phyloP scores from a whole-genome alignment of 2,329 filamentous ascomycete species.

The Blastomyces percursus region DNA sequence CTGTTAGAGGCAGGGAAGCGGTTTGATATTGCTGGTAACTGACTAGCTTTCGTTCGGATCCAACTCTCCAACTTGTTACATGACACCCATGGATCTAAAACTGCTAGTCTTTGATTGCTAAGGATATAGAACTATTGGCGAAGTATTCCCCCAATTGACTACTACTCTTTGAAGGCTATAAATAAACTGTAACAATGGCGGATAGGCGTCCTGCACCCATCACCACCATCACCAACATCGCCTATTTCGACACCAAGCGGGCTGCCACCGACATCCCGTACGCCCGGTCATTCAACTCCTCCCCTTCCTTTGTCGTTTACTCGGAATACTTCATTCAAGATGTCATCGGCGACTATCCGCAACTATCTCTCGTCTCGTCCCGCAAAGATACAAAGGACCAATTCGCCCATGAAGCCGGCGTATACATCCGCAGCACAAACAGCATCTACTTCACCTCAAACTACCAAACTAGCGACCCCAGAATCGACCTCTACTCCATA shows the following conservation, averaged over 20 bases:
- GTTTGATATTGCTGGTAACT: neutral
- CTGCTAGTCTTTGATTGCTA: neutral
- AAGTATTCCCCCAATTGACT: neutral
- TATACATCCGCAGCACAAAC: constrained; percentile 25
- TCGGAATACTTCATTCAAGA: constrained; percentile 15
- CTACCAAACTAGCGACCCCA: constrained; percentile 15
- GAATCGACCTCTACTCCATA: constrained; percentile 19
- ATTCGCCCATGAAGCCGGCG: constrained; percentile 42
- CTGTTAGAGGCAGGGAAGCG: neutral
- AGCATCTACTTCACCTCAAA: constrained; percentile 33
- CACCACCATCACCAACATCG: neutral
- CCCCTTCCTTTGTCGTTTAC: constrained; percentile 13
- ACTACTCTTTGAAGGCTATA: neutral
- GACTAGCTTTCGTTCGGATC: neutral
- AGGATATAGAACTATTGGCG: neutral
- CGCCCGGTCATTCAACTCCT: constrained; percentile 8
- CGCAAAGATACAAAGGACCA: constrained; percentile 31
- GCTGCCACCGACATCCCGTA: constrained; percentile 11
- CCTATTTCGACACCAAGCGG: constrained; percentile 11
- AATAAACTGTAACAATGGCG: neutral
- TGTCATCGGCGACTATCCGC: constrained; percentile 29
- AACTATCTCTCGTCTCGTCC: constrained; percentile 27
- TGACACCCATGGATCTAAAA: too few relatives aligned
- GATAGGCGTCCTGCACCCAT: neutral
- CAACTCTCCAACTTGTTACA: neutral